Evolutionary conservation across 2,329 filamentous ascomycete genomes (phyloP).

Genomic region (Penicillium capsulatum): DNA sequence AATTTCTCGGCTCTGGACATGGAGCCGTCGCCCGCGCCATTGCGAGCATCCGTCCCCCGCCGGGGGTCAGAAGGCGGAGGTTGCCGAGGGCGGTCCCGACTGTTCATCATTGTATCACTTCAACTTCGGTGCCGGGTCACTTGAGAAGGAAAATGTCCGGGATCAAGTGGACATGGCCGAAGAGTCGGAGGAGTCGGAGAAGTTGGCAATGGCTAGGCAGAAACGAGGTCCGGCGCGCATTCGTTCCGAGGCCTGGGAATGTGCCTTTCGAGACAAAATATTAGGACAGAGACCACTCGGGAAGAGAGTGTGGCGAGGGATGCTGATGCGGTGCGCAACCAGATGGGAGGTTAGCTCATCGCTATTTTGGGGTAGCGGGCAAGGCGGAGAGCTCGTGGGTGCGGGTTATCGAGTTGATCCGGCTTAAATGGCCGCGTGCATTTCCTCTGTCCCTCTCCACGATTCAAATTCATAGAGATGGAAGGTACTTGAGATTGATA

Average conservation of each 20-base stretch:
- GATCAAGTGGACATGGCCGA: slow-evolving; percentile 35
- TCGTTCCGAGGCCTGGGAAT: slow-evolving; percentile 7
- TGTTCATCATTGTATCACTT: slow-evolving; percentile 33
- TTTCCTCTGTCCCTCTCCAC: too few relatives aligned
- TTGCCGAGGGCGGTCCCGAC: slow-evolving; percentile 35
- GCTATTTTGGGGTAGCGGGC: slow-evolving; percentile 26
- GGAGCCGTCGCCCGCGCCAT: slow-evolving; percentile 31
- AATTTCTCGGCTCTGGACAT: slow-evolving; percentile 70
- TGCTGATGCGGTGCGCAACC: slow-evolving; percentile 5
- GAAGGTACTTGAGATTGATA: too few relatives aligned
- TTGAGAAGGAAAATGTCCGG: slow-evolving; percentile 20
- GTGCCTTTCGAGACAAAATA: not conserved
- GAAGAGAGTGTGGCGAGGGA: slow-evolving; percentile 2
- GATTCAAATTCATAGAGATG: too few relatives aligned
- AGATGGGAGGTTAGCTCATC: slow-evolving; percentile 29
- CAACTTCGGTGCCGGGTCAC: slow-evolving; percentile 19
- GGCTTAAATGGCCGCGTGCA: slow-evolving; percentile 4
- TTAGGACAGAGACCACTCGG: not conserved
- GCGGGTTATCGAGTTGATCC: slow-evolving; percentile 22
- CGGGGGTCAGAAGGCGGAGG: slow-evolving; percentile 30
- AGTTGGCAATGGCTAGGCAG: slow-evolving; percentile 12
- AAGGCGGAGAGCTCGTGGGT: slow-evolving; percentile 26
- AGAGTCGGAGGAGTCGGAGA: slow-evolving; percentile 19
- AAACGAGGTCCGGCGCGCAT: slow-evolving; percentile 8
- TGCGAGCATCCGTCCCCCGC: slow-evolving; percentile 33